A percentile compares a stretch with the other conserved stretches of the same genome.
phyloP scores from a whole-genome alignment of 1,139 yeast species.

The Debaryomyces sp. region DNA sequence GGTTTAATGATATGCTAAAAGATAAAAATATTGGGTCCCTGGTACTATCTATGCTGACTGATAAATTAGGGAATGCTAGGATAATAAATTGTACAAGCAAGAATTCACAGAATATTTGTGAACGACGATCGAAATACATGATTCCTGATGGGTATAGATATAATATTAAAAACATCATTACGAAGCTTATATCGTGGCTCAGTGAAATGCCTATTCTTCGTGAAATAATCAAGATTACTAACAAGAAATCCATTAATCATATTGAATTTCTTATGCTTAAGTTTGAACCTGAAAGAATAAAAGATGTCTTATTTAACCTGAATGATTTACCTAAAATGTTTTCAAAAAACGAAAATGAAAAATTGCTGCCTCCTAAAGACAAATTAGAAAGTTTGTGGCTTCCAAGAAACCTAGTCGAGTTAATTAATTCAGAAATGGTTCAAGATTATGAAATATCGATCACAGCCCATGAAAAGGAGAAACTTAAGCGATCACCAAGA shows the following conservation, averaged over 20 bases:
- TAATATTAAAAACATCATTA: conserved; percentile 9
- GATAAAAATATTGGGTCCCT: conserved; percentile 6
- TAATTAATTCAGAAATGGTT: conserved; percentile 13
- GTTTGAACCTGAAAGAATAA: conserved; percentile 7
- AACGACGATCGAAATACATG: not conserved
- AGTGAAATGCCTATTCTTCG: not conserved
- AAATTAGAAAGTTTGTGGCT: conserved; percentile 18
- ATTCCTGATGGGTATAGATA: conserved; percentile 7
- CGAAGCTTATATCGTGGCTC: conserved; percentile 10
- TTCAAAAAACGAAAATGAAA: not conserved
- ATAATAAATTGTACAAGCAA: not conserved
- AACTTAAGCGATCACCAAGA: not conserved
- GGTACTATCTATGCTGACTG: not conserved
- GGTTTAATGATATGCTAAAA: conserved; percentile 5
- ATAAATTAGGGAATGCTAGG: not conserved
- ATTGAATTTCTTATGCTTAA: conserved; percentile 13
- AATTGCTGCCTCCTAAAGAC: conserved; percentile 1
- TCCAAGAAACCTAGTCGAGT: conserved; percentile 16
- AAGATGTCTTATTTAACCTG: not conserved
- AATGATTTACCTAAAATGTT: not conserved
- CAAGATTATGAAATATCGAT: conserved; percentile 9
- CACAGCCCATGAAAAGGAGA: not conserved
- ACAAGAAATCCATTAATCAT: conserved; percentile 8
- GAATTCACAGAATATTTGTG: not conserved
- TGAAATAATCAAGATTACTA: conserved; percentile 5